A percentile compares a stretch with the other conserved stretches of the same genome.
phyloP scores from a whole-genome alignment of 306 rosid genomes.

The Carpinus fangiana region DNA sequence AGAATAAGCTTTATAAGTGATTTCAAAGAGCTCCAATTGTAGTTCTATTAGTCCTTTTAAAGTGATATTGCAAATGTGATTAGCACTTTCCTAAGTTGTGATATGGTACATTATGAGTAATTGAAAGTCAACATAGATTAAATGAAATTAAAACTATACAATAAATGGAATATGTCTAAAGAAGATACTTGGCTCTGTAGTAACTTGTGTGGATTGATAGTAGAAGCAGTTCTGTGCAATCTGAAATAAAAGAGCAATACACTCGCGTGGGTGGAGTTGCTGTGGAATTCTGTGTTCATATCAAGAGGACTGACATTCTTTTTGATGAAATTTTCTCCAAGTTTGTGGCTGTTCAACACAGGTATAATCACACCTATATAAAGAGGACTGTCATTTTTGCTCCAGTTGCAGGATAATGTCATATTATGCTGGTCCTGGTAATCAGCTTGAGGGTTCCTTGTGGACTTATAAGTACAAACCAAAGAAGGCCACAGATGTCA shows the following conservation, averaged over 20 bases:
- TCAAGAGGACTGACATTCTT: conserved; percentile 88
- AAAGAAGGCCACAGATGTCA: conserved; percentile 63
- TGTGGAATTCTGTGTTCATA: conserved; percentile 96
- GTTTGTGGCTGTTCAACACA: conserved; percentile 76
- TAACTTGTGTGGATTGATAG: neutral
- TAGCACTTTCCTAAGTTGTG: no score
- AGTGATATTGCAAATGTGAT: no score
- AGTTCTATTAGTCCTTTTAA: no score
- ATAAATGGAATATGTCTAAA: neutral
- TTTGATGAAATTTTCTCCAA: conserved; percentile 90
- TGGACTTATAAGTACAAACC: conserved; percentile 86
- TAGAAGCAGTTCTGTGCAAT: conserved; percentile 57
- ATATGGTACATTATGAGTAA: no score
- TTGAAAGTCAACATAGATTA: neutral
- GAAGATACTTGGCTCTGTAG: neutral
- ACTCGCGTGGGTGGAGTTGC: conserved; percentile 98
- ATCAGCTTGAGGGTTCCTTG: conserved; percentile 47
- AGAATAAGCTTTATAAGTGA: no score
- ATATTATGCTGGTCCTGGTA: conserved; percentile 46
- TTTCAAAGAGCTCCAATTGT: no score
- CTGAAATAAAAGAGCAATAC: conserved; percentile 91
- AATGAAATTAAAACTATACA: neutral
- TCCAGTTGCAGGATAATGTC: conserved; percentile 49
- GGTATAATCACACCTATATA: conserved; percentile 41
- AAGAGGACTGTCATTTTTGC: conserved; percentile 11